These are phyloP conservation scores for Maudiozyma pseudohumilis DNA, from an alignment of 805 yeast species.

Conservation along the genomic window DNA sequence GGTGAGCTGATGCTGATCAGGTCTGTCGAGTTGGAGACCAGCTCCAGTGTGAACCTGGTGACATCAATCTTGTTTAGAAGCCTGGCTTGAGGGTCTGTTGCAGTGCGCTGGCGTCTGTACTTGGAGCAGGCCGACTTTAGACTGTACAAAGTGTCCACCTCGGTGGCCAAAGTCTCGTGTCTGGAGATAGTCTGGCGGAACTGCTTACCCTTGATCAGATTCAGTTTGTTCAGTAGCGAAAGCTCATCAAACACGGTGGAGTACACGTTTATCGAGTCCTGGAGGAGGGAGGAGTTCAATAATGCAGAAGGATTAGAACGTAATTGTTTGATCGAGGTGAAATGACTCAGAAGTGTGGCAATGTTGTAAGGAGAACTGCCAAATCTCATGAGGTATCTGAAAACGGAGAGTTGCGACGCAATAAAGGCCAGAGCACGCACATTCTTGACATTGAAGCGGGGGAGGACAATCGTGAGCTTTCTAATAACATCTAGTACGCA, in stretches of 20 bases:
- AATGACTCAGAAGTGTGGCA: conserved; percentile 29
- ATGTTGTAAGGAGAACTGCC: conserved; percentile 60
- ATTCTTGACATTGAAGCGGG: neutral
- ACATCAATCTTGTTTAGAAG: neutral
- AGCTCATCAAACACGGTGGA: conserved; percentile 61
- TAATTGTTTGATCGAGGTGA: conserved; percentile 11
- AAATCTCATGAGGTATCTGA: conserved; percentile 59
- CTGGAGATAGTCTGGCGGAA: conserved; percentile 33
- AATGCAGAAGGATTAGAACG: conserved; percentile 22
- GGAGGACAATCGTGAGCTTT: neutral
- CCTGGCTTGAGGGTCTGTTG: neutral
- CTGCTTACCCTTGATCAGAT: conserved; percentile 18
- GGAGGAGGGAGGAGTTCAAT: conserved; percentile 35
- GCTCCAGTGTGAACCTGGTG: neutral
- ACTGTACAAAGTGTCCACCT: conserved; percentile 42
- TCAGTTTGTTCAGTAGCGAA: conserved; percentile 43
- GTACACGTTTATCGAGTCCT: conserved; percentile 47
- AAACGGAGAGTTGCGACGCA: conserved; percentile 33
- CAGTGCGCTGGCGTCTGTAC: neutral
- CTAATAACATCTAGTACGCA: conserved; percentile 46
- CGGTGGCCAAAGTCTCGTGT: conserved; percentile 65
- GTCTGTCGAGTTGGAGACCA: neutral
- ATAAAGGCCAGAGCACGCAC: neutral
- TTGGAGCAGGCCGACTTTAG: neutral
- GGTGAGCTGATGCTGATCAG: neutral